These are phyloP conservation scores for Phytophthora litchii DNA, from an alignment of 352 stramenopile genomes.

Conservation along the genomic window DNA sequence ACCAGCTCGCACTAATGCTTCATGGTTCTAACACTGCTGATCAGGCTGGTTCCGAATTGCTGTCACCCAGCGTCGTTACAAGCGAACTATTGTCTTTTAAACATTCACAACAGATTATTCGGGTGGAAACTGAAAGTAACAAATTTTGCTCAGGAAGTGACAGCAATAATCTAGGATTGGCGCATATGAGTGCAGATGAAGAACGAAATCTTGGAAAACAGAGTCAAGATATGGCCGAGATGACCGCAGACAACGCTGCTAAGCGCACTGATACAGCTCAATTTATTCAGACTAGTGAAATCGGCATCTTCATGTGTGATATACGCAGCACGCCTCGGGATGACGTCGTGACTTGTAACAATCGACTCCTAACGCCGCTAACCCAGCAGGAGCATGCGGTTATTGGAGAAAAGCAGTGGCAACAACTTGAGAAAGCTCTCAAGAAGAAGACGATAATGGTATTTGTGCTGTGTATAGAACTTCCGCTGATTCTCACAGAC, in stretches of 20 bases:
- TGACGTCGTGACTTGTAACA: conserved; percentile 72
- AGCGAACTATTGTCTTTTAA: neutral
- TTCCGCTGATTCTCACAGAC: conserved; percentile 69
- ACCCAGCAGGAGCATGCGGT: conserved; percentile 56
- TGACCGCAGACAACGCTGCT: neutral
- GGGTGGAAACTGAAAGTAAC: neutral
- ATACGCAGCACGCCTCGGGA: conserved; percentile 37
- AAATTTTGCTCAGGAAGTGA: neutral
- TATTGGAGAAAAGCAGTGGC: conserved; percentile 74
- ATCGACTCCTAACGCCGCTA: conserved; percentile 53
- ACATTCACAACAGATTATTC: neutral
- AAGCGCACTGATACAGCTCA: conserved; percentile 26
- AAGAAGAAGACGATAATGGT: conserved; percentile 69
- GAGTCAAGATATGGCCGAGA: conserved; percentile 7
- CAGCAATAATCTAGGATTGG: neutral
- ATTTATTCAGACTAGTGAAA: conserved; percentile 49
- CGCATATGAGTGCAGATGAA: neutral
- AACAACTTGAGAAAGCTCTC: conserved; percentile 63
- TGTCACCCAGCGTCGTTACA: neutral
- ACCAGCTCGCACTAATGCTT: conserved; percentile 59
- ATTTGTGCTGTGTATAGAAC: conserved; percentile 70
- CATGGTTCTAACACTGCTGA: neutral
- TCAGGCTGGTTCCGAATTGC: conserved; percentile 1
- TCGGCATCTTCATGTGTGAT: conserved; percentile 76
- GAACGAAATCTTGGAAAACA: neutral